phyloP scores from a whole-genome alignment of 2,329 filamentous ascomycete genomes.

The Massarina eburnea region DNA sequence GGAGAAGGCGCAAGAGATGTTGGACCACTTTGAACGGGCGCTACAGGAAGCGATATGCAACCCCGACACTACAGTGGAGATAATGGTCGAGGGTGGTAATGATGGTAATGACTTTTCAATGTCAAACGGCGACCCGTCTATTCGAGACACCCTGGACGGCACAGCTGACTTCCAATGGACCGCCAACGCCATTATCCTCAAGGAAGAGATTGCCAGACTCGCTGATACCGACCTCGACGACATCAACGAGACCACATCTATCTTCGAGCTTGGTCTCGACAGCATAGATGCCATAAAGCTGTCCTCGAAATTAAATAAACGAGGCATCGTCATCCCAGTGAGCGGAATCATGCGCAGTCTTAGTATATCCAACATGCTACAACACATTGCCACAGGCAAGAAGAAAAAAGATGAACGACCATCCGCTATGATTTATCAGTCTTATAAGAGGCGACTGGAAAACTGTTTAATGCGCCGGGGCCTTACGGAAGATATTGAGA shows the following conservation, averaged over 20 bases:
- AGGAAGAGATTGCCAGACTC: conserved; percentile 64
- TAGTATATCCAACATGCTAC: conserved; percentile 65
- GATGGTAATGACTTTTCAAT: background rate
- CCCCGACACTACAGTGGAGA: conserved; percentile 24
- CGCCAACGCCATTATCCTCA: conserved; percentile 54
- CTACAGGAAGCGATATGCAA: conserved; percentile 42
- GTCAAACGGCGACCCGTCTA: background rate
- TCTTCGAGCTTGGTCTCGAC: conserved; percentile 84
- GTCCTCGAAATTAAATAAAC: conserved; percentile 67
- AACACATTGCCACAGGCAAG: conserved; percentile 14
- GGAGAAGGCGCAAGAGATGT: conserved; percentile 40
- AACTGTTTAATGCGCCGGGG: conserved; percentile 41
- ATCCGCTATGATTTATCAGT: conserved; percentile 17
- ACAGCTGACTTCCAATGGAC: conserved; percentile 60
- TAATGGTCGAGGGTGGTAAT: conserved; percentile 12
- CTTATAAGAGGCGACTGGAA: conserved; percentile 38
- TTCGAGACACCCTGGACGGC: background rate
- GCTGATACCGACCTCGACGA: conserved; percentile 55
- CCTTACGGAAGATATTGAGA: conserved; percentile 51
- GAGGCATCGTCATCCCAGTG: conserved; percentile 64
- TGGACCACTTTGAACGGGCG: conserved; percentile 47
- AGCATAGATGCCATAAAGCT: conserved; percentile 91
- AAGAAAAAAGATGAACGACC: conserved; percentile 1
- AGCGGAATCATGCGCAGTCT: conserved; percentile 74
- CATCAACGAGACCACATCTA: conserved; percentile 62